Evolutionary conservation across 1,284 basidiomycete species (phyloP), one percentile per base, ranked within the genome.

Genomic region (Cutaneotrichosporon spelunceum): DNA sequence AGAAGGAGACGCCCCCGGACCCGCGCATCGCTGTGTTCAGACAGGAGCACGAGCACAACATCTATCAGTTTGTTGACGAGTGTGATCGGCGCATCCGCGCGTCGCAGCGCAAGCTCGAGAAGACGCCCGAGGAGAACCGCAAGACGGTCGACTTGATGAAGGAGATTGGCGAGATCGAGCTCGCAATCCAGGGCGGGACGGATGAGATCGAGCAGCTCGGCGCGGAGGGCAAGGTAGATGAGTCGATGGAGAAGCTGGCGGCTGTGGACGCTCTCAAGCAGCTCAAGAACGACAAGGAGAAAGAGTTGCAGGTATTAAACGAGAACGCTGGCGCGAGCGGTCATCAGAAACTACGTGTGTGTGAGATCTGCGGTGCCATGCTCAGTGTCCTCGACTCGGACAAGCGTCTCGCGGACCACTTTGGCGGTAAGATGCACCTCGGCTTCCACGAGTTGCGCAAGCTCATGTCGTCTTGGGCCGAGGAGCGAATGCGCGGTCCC

Each of bases 401-500:
- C 82, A 88, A 96, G 78, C 92, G 96, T 78, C 83, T 99, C 66
- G 96, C 96, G 56, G 96, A 99, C 82, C 96, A 99, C 80, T 99
- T 99, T 81, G 96, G 96, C 81, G 96, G 96, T 71, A 99, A 99
- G 93, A 96, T 99, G 93, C 96, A 99, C 82, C 80, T 99, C 72
- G 96, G 96, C 11, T 99, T 99, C 81, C 91, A 97, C 77, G 93
- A 98, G 80, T 83, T 99, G 66, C 89, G 96, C 60, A 93, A 95
- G 81, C 89, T 96, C 84, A 85, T 99, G 64, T 79, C 82, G 57
- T 90, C 91, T 75, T 95, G 93, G 79, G 87, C 87, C 68, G 90
- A 92, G 76, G 88, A 91, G 61, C 86, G 91, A 59, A 89, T 91
- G 79, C 89, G 90, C 76, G 87, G 88, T 13, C 60, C 60, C 1